Percentiles rank a stretch among this genome's conserved stretches.
Evolutionary conservation across 768 basidiomycete genomes (phyloP).

Genomic region (Tylopilus sp.): DNA sequence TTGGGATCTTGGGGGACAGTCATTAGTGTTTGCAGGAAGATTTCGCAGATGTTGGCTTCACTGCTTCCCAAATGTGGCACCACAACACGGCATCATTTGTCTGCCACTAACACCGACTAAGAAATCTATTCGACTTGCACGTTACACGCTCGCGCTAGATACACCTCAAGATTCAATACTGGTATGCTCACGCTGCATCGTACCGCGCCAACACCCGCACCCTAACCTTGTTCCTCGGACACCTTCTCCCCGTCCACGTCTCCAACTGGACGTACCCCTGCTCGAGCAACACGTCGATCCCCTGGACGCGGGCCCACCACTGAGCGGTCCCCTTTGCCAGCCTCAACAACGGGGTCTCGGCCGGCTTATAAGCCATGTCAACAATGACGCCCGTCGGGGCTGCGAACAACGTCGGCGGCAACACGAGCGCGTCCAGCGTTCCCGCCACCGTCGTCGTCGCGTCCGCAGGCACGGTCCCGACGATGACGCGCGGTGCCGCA

Average conservation of each 20-base stretch:
- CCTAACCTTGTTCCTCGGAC: constrained; percentile 48
- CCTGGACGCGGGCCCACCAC: constrained; percentile 71
- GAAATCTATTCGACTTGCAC: no score
- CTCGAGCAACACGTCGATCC: constrained; percentile 82
- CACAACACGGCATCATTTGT: no score
- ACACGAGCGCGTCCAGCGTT: constrained; percentile 35
- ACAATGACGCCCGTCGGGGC: constrained; percentile 71
- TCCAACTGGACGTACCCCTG: constrained; percentile 87
- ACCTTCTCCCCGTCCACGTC: constrained; percentile 70
- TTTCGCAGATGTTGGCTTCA: no score
- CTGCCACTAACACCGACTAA: no score
- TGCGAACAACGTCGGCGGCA: constrained; percentile 57
- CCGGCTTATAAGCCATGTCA: constrained; percentile 94
- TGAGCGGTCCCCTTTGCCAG: constrained; percentile 51
- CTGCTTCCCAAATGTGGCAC: no score
- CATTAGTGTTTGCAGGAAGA: no score
- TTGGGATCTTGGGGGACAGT: no score
- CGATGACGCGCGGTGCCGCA: constrained; percentile 65
- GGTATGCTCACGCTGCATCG: background rate
- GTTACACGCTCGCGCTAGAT: no score
- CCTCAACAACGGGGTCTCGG: constrained; percentile 73
- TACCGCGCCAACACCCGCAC: constrained; percentile 50
- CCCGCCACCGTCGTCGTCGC: constrained; percentile 40
- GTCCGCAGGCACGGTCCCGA: constrained; percentile 84
- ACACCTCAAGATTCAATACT: no score